These are phyloP conservation scores for Erodium maritimum DNA, from an alignment of 345 rosid genomes.

Conservation along the genomic window DNA sequence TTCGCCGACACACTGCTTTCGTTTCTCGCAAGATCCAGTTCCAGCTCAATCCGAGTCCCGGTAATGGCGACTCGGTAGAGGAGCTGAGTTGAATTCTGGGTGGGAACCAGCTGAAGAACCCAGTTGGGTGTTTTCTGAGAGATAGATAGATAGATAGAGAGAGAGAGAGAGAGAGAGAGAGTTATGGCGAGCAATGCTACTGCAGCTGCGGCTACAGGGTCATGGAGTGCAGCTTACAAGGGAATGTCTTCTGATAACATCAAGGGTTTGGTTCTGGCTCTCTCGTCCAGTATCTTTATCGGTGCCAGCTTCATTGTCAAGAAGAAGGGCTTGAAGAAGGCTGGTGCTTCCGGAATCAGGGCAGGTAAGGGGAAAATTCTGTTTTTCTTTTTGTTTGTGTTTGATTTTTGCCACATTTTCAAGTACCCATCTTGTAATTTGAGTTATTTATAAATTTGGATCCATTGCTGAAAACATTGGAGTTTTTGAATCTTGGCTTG, in stretches of 20 bases:
- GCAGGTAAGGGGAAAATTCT: slow-evolving; percentile 7
- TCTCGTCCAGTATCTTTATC: slow-evolving; percentile 16
- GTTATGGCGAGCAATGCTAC: background rate
- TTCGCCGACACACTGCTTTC: too few species aligned
- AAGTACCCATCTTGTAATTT: background rate
- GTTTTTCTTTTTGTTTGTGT: background rate
- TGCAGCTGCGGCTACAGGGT: background rate
- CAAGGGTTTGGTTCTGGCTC: slow-evolving; percentile 17
- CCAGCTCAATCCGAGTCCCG: too few species aligned
- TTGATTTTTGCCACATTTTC: background rate
- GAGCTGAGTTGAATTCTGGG: too few species aligned
- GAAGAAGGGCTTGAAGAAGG: slow-evolving; percentile 21
- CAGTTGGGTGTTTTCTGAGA: too few species aligned
- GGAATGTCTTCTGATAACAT: slow-evolving; percentile 12
- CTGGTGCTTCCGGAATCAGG: slow-evolving; percentile 17
- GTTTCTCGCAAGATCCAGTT: too few species aligned
- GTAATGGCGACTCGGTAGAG: too few species aligned
- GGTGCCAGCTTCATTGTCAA: slow-evolving; percentile 21
- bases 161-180: too few species aligned
- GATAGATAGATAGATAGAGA: too few species aligned
- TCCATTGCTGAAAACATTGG: background rate
- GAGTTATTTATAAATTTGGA: background rate
- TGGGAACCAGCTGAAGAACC: too few species aligned
- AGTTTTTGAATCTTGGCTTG: too few species aligned
- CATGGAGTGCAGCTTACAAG: background rate